A percentile compares a stretch with the other conserved stretches of the same genome.
These are phyloP conservation scores for Fusarium proliferatum DNA, from an alignment of 2,329 filamentous ascomycete genomes.

Conservation along the genomic window DNA sequence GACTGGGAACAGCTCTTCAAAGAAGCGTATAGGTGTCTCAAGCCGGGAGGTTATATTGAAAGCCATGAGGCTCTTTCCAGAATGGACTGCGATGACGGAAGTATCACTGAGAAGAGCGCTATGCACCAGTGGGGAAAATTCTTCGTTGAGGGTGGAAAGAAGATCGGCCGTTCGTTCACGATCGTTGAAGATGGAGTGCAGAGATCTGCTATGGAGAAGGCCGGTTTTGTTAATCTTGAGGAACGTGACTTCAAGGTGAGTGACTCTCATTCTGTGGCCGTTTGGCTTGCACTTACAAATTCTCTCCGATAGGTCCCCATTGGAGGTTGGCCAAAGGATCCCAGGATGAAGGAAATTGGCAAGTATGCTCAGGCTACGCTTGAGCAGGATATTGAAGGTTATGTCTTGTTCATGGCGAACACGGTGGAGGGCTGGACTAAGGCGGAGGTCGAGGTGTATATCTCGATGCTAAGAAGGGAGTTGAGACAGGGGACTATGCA, in stretches of 20 bases:
- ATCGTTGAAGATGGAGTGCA: constrained; percentile 26
- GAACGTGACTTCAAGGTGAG: constrained; percentile 27
- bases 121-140: constrained; percentile 39
- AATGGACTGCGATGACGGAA: constrained; percentile 26
- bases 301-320: constrained; percentile 3
- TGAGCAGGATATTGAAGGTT: constrained; percentile 36
- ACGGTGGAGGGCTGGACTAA: constrained; percentile 33
- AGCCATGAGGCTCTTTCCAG: constrained; percentile 29
- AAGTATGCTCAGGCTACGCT: constrained; percentile 26
- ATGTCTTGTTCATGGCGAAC: constrained; percentile 35
- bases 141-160: constrained; percentile 27
- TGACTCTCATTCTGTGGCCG: fast-evolving
- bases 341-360: constrained; percentile 19
- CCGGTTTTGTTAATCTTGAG: constrained; percentile 13
- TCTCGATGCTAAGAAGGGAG: constrained; percentile 34
- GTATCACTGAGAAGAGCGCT: constrained; percentile 15
- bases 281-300: background rate
- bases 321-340: constrained; percentile 25
- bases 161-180: constrained; percentile 24
- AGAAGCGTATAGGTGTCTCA: constrained; percentile 19
- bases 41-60: constrained; percentile 25
- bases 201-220: constrained; percentile 20
- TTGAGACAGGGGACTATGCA: constrained; percentile 30
- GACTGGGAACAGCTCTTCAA: constrained; percentile 27
- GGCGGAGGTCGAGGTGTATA: constrained; percentile 33